Evolutionary conservation across 2,329 filamentous ascomycete genomes (phyloP).

Genomic region (Cladosporium sp.): DNA sequence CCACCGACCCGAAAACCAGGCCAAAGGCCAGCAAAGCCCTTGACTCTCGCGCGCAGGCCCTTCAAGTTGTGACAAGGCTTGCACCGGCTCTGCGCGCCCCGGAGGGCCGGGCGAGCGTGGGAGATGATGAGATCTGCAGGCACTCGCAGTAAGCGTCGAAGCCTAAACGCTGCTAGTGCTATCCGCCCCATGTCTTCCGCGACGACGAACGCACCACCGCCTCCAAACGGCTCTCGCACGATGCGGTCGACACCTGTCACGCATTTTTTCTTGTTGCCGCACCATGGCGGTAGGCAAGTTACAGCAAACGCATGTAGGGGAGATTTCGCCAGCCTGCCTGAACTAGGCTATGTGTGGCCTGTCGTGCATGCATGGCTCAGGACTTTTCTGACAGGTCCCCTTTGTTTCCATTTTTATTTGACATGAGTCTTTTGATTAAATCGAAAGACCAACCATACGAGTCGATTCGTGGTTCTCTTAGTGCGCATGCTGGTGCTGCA

Average conservation of each 20-base stretch:
- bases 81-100: conserved; percentile 1
- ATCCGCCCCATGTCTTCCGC: background rate
- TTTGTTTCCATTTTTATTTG: background rate
- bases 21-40: background rate
- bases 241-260: conserved; percentile 10
- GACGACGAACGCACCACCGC: conserved; percentile 1
- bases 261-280: conserved; percentile 4
- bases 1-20: background rate
- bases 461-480: background rate
- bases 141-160: conserved; percentile 4
- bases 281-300: conserved; percentile 8
- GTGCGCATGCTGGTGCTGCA: background rate
- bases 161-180: conserved; percentile 5
- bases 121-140: conserved; percentile 10
- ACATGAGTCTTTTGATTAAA: background rate
- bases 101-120: background rate
- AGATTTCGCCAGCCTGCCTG: background rate
- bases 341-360: background rate
- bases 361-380: background rate
- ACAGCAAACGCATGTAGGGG: background rate
- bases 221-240: background rate
- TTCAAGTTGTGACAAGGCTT: background rate
- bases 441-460: background rate
- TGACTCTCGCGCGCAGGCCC: background rate
- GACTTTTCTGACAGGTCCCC: background rate